Conservation (phyloP, 2,329 filamentous ascomycete genomes). For the Colletotrichum lindemuthianum region DNA sequence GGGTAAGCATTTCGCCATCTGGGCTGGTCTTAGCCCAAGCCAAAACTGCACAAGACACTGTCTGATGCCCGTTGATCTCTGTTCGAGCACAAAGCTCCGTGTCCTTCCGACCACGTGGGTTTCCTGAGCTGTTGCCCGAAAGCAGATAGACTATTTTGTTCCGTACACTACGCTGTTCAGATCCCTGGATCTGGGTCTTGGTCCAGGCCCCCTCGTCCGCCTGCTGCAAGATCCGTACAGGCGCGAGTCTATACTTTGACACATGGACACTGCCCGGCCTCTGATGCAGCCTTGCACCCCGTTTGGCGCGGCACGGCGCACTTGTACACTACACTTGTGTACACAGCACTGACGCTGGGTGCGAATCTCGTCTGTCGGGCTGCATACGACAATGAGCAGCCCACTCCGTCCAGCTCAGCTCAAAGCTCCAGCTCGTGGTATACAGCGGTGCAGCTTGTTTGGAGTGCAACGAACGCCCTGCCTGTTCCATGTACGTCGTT, state of each 20-base stretch:
- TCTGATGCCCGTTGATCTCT: slow-evolving; percentile 31
- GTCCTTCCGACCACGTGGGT: slow-evolving; percentile 29
- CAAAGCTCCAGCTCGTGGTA: too few species aligned
- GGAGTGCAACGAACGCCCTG: slow-evolving; percentile 6
- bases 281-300: neutral
- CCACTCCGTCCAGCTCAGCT: neutral
- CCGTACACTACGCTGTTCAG: slow-evolving; percentile 19
- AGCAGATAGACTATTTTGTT: slow-evolving; percentile 30
- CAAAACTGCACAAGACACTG: slow-evolving; percentile 23
- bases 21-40: slow-evolving; percentile 20
- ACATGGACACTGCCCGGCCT: too few species aligned
- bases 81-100: slow-evolving; percentile 30
- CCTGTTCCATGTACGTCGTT: neutral
- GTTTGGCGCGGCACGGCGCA: neutral
- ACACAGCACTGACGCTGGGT: slow-evolving; percentile 7
- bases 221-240: slow-evolving; percentile 15
- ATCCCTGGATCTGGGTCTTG: slow-evolving; percentile 26
- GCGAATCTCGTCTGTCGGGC: slow-evolving; percentile 1
- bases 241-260: neutral
- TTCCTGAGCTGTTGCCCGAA: slow-evolving; percentile 7
- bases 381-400: neutral
- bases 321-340: too few species aligned
- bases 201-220: neutral
- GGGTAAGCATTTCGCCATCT: slow-evolving; percentile 18
- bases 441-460: too few species aligned